Base-by-base conservation (phyloP, 1,139 yeast species). In the Candida smagusa region DNA sequence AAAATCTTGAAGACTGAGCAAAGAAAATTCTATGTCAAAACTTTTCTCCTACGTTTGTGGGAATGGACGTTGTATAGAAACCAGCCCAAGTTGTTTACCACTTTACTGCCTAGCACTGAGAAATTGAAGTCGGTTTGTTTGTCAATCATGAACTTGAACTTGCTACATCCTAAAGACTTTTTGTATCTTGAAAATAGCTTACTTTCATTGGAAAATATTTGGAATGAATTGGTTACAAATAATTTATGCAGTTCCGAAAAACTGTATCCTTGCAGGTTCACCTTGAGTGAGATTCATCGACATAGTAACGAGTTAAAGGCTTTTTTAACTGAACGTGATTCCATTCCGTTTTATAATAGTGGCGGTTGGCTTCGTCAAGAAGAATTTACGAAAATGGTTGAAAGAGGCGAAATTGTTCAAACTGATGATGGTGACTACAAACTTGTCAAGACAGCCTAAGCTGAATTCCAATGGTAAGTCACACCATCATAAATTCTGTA, bases 351-450 rank as follows among this genome's bases (percentile, higher is more conserved):
- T 60, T 82, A 87, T 27, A 94, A 92, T 34, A 86, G 97, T 28
- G 85, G 87, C 41, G 96, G 96, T 6, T 90, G 97, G 96, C 76
- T 92, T 41, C 96, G 97, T 21, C 95, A 87, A 57, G 96, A 88
- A 54, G 78, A 88, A 84, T 89, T 90, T 56, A 82, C 77, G 31
- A 76, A 77, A 39, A 70, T 88, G 48, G 62, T 77, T 33, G 78
- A 78, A 13, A 81, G 81, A 46, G 94, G 92, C 1, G 68, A 84
- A 41, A 66, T 90, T 37, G 67, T 60, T 23, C 59, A 58, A 35
- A 61, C 55, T 24, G 58, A 52, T 21, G 48, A 60, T 30, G 75
- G 73, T 13, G 61, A 70, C 47, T 66, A 54, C 48, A 54, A 52
- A 37, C 49, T 71, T 31, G 72, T n/a, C n/a, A n/a, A n/a, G n/a